Base-by-base conservation (phyloP, 306 rosid species). In the Vigna mungo region DNA sequence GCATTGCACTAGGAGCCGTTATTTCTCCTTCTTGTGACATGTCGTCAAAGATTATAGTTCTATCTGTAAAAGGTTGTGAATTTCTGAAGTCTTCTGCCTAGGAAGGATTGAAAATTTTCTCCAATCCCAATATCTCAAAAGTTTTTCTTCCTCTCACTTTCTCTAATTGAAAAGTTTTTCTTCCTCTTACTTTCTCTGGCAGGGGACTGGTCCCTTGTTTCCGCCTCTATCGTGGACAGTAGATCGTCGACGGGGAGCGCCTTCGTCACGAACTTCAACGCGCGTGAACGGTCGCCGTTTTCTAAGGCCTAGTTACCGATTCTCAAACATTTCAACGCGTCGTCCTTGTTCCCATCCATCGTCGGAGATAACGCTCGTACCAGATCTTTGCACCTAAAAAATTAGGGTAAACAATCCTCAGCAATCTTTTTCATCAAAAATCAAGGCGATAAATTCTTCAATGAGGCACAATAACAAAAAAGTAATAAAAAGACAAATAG, bases 331-430 rank as follows among this genome's bases (percentile, higher is more conserved):
- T 89, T 95, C 84, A 90, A 72, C n/a, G 97, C 97, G 21, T 92
- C 99, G 69, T 95, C 99, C 79, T 92, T 95, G 86, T 95, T 95
- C 54, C 97, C 94, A 41, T 92, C 97, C 99, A 95, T 95, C 54
- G 4, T 71, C 72, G 8, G 8, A 67, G 60, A 3, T 21, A 60
- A 43, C 59, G 58, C n/a, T 10, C 60, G 59, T 11, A 62, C 67
- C 39, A 41, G 71, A 68, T 80, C 78, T 54, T 47, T 74, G 78
- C 60, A 36, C 75, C 81, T 65, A 76, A 23, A 37, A 9, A 53
- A 34, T 8, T 56, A 30, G 52, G 25, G 58, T 23, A 56, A 44
- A 53, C 66, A 25, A 79, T 63, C 32, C 32, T 30, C 32, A 30
- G 4, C 32, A 4, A 3, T 30, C 32, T 30, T 30, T 30, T 30